Base-by-base conservation (phyloP, 305 asterid species). In the Solanum hybrid region DNA sequence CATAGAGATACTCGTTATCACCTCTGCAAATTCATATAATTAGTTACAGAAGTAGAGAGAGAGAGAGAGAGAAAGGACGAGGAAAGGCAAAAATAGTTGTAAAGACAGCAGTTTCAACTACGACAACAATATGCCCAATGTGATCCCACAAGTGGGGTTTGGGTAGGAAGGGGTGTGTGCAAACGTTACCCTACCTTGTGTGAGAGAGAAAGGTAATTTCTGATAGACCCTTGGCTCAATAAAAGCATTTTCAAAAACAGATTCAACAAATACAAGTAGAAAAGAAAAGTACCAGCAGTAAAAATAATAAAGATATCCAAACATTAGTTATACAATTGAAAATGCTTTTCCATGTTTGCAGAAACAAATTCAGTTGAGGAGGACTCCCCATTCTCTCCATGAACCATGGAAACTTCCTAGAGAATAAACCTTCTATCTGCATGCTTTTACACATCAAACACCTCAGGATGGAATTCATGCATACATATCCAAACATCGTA, bases 1-100 rank as follows among this genome's bases (percentile, higher is more conserved):
- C 96, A 78, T 77, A 94, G 24, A 97, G 94, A 91, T 94, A 95
- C 91, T 96, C 97, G 88, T 95, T 95, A 34, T 94, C 92, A 89
- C 95, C 99, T 81, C 99, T 97, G 94, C 31, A 91, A 90, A 86
- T 82, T 82, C 8, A 3, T 46, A 29, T 10, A 46, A 46, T 82
- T 46, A 82, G 73, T 82, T 46, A 46, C 36, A 82, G 72, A 42
- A 82, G 87, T 29, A 66, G 22, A 42, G 27, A 34, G 38, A 80
- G 86, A 40, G 51, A 40, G 51, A 42, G 42, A 16, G 87, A 34
- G 56, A 46, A 13, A 82, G 38, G 72, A 17, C 32, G 11, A 82
- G 72, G 72, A 17, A 46, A 46, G 36, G 38, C 87, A 31, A 46
- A 46, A 20, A 42, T 46, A 69, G 37, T 7, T 27, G 35, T 42